Conservation (phyloP, 106 monocot genomes). For the Gastrodia elata region DNA sequence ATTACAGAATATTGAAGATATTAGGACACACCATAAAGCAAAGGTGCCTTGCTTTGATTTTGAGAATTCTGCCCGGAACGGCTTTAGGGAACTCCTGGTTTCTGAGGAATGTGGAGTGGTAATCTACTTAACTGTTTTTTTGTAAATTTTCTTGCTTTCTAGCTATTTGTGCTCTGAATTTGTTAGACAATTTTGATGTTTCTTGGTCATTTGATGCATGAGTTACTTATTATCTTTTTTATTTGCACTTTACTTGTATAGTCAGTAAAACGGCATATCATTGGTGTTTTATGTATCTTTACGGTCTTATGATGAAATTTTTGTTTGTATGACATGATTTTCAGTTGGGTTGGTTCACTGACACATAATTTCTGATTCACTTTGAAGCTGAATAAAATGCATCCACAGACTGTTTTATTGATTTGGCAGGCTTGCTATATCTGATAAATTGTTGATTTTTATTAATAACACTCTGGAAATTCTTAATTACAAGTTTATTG, state of each 20-base stretch:
- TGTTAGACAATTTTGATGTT: background rate
- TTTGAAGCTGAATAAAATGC: background rate
- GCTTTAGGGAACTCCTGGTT: conserved; percentile 85
- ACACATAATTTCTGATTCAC: background rate
- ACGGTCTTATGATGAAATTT: background rate
- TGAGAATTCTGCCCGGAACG: conserved; percentile 74
- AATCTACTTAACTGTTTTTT: conserved; percentile 21
- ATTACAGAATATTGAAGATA: conserved; percentile 82
- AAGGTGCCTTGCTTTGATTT: conserved; percentile 97
- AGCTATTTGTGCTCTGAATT: background rate
- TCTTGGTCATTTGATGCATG: background rate
- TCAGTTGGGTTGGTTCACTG: background rate
- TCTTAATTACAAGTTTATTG: background rate
- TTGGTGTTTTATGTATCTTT: background rate
- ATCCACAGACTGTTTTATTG: background rate
- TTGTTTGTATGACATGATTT: background rate
- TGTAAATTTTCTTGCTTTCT: background rate
- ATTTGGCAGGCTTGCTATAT: background rate
- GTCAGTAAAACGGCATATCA: background rate
- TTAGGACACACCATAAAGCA: conserved; percentile 62
- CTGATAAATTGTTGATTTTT: background rate
- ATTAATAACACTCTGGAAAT: background rate
- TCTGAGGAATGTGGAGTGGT: conserved; percentile 99
- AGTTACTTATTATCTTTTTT: background rate
- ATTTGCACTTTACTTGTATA: background rate